Base-by-base conservation (phyloP, 768 basidiomycete genomes). In the Hericium coralloides region DNA sequence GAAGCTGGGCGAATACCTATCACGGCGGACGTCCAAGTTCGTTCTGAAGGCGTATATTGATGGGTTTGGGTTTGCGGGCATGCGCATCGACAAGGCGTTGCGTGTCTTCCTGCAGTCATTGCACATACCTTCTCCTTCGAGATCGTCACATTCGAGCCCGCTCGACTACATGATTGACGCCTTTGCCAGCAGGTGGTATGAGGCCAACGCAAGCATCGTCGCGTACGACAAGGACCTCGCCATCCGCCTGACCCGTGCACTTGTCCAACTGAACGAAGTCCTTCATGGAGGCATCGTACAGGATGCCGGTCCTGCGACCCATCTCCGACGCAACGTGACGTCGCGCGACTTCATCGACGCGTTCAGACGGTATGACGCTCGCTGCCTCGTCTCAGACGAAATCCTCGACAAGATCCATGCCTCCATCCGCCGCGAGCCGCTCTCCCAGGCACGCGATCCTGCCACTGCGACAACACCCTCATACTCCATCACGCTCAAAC, bases 181-280 rank as follows among this genome's bases (percentile, higher is more conserved):
- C 10, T 93, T 99, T 67, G 89, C 93, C 14, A 79, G 81, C 62
- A 81, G 89, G 26, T 98, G 94, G 90, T 90, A 91, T 64, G 89
- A 93, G 59, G 87, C 90, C 18, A 98, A 99, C 66, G 80, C 84
- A 6, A 76, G 79, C 50, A 77, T 81, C 23, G 83, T 92, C 23
- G 80, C 87, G 2, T 95, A 86, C 65, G 89, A 92, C 73, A 87
- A 83, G 69, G 89, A 92, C 65, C 75, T 91, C 60, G 85, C 89
- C 14, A 74, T 80, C 61, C 82, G 82, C 50, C 82, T 95, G 49
- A 86, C 90, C 38, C 80, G 86, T 54, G 85, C 91, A 4, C 81
- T 94, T 60, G 83, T 89, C 52, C 89, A 94, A 66, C 79, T 99
- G 55, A 95, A 97, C 67, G 92, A 95, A 49, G 81, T 87, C 20